Percentiles rank a stretch among this genome's conserved stretches.
These are phyloP conservation scores for Benincasa hispida DNA, from an alignment of 306 rosid species.

Conservation along the genomic window DNA sequence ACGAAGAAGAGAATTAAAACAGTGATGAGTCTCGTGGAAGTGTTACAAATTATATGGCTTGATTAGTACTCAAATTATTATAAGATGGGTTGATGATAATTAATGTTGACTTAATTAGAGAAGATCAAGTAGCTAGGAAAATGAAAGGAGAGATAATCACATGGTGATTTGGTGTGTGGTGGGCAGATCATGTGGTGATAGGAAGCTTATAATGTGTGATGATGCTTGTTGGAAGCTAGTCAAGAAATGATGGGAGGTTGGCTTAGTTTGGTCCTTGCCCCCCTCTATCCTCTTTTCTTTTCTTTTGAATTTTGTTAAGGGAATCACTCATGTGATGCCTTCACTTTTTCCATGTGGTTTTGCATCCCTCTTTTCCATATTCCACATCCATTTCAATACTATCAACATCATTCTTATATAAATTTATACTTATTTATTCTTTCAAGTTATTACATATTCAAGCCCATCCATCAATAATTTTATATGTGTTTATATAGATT, in stretches of 20 bases:
- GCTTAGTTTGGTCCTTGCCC: constrained; percentile 23
- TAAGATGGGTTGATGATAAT: background rate
- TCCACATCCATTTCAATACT: constrained; percentile 3
- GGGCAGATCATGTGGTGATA: constrained; percentile 5
- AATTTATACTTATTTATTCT: too few relatives aligned
- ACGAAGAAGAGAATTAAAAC: too few relatives aligned
- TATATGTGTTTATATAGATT: too few relatives aligned
- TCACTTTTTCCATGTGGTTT: constrained; percentile 58
- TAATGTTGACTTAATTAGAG: background rate
- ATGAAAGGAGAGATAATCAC: background rate
- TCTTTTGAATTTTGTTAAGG: constrained; percentile 12
- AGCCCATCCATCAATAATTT: too few relatives aligned
- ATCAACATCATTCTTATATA: constrained; percentile 3
- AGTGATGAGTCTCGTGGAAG: too few relatives aligned
- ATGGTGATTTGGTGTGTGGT: background rate
- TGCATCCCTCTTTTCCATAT: constrained; percentile 16
- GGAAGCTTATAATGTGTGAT: background rate
- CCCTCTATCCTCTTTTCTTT: background rate
- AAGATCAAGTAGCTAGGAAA: too few relatives aligned
- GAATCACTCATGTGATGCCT: constrained; percentile 33
- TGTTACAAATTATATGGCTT: too few relatives aligned
- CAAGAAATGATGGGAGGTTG: constrained; percentile 27
- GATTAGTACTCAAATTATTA: too few relatives aligned
- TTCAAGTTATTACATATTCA: too few relatives aligned
- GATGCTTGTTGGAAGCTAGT: constrained; percentile 31